Percentiles rank a stretch among this genome's conserved stretches.
These are phyloP conservation scores for Fragaria ananassa DNA, from an alignment of 306 rosid genomes.

Conservation along the genomic window DNA sequence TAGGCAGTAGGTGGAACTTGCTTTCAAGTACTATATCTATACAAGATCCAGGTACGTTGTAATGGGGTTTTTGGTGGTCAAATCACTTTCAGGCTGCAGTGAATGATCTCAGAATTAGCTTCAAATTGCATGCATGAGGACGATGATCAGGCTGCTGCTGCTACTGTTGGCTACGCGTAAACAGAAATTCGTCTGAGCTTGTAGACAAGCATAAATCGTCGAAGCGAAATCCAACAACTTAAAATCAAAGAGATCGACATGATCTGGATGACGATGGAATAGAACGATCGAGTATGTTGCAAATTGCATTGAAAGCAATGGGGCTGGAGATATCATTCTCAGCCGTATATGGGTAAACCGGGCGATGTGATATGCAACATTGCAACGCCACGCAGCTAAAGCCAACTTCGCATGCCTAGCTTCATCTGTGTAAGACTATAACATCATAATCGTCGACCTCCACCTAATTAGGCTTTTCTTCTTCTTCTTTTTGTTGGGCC, in stretches of 20 bases:
- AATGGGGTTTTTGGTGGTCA: not conserved
- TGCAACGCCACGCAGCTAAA: not conserved
- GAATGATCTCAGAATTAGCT: not conserved
- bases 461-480: not conserved
- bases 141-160: not conserved
- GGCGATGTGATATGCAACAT: not conserved
- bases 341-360: not conserved
- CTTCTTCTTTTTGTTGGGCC: too few species aligned
- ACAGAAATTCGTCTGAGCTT: not conserved
- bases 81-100: not conserved
- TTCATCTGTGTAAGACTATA: not conserved
- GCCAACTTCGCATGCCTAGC: not conserved
- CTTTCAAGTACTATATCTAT: not conserved
- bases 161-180: not conserved
- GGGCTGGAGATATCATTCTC: not conserved
- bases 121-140: not conserved
- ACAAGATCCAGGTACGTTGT: not conserved
- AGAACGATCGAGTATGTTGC: not conserved
- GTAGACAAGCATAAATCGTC: not conserved
- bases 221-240: not conserved
- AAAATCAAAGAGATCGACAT: not conserved
- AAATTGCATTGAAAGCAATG: not conserved
- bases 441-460: not conserved
- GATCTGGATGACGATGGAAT: not conserved
- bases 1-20: not conserved